Evolutionary conservation across 108 stramenopile genomes (phyloP), one percentile per base, ranked within the genome.

Genomic region (Stephanodiscus minutulus): DNA sequence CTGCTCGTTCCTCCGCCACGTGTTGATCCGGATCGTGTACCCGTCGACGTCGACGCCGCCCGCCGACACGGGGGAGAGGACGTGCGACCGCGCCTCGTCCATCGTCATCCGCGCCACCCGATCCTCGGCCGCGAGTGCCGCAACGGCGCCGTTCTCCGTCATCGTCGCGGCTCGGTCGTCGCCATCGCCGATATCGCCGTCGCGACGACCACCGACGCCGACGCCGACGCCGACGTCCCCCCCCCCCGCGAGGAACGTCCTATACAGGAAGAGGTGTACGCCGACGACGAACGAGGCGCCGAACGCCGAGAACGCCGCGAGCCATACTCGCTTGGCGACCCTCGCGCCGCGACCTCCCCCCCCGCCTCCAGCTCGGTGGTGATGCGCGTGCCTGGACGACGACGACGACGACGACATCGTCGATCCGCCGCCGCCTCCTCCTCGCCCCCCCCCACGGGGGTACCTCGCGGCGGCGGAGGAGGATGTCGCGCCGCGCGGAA

Each of bases 1-100:
- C 65, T 89, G 88, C 54, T 86, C 84, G 24, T 72, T 78, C 47
- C 91, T 57, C 65, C 82, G 72, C 91, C 91, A 92, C 22, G 88
- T 88, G 61, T 92, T 92, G 53, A 92, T 86, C 47, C 91, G 87
- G 12, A 92, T 82, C 17, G 91, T 92, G 53, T 83, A 92, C 60
- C 82, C 65, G 61, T 81, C 74, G 7, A 47, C 48, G 69, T 92
- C 88, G 35, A 77, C 54, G 0, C 39, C 17, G 17, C 59, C 33
- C 64, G 54, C 22, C 21, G 18, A 37, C 20, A 72, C 35, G 37
- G 35, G 33, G 0, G 33, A 11, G 8, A 72, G 12, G 6, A 17
- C 18, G 63, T 41, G 72, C 10, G 47, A 6, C 5, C 33, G 64
- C 0, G 64, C 64, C 47, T 64, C 64, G 64, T 11, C 22, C 44